phyloP scores from a whole-genome alignment of 2,329 filamentous ascomycete genomes.

The Hysterium pulicare region DNA sequence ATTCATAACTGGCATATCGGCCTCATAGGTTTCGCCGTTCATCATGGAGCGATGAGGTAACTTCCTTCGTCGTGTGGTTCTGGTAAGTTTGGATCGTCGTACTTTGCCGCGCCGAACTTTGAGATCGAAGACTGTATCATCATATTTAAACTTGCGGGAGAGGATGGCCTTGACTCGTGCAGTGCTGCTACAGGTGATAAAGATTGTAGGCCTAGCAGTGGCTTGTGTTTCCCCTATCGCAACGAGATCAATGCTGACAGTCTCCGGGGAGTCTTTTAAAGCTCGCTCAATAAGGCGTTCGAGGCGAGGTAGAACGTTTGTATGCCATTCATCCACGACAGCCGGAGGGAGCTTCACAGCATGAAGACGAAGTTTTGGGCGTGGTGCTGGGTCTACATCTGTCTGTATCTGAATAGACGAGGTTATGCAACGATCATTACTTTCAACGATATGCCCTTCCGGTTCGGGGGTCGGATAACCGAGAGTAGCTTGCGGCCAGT shows the following conservation, averaged over 20 bases:
- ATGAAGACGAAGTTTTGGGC: conserved; percentile 38
- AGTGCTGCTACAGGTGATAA: conserved; percentile 74
- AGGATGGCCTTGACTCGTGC: conserved; percentile 68
- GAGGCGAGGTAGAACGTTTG: conserved; percentile 67
- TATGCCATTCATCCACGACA: conserved; percentile 69
- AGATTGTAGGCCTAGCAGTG: conserved; percentile 66
- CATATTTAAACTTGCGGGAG: conserved; percentile 67
- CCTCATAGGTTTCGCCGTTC: conserved; percentile 33
- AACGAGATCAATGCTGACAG: conserved; percentile 73
- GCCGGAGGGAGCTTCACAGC: conserved; percentile 56
- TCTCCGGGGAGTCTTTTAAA: conserved; percentile 70
- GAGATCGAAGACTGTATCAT: conserved; percentile 61
- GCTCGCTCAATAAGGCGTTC: conserved; percentile 68
- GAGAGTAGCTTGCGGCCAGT: conserved; percentile 32
- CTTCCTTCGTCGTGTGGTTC: conserved; percentile 25
- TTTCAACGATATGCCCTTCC: conserved; percentile 11
- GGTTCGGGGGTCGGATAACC: conserved; percentile 33
- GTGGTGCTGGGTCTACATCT: conserved; percentile 21
- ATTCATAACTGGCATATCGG: conserved; percentile 54
- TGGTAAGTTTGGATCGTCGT: conserved; percentile 56
- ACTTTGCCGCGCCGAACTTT: conserved; percentile 71
- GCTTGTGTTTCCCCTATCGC: conserved; percentile 67
- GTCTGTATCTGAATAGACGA: conserved; percentile 34
- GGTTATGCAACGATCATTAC: conserved; percentile 10
- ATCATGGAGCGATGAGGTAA: conserved; percentile 41